Conservation (phyloP, 148 eudicot species). For the Rhododendron vialii region DNA sequence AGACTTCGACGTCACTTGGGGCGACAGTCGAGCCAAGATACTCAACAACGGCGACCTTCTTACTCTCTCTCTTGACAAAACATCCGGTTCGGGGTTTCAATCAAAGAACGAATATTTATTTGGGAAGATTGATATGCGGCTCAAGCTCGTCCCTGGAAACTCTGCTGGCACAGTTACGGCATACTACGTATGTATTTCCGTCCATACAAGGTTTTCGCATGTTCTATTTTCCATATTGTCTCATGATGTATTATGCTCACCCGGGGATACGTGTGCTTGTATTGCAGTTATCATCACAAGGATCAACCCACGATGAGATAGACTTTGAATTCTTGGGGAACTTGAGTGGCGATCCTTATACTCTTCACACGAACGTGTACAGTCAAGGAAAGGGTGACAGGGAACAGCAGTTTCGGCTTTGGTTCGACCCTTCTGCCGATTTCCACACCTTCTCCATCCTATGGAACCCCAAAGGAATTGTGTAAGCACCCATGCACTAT, state of each 20-base stretch:
- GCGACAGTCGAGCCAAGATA: neutral
- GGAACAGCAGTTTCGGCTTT: constrained; percentile 1
- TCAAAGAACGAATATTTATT: neutral
- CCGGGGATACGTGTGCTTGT: neutral
- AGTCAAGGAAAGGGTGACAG: constrained; percentile 1
- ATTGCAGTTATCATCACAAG: neutral
- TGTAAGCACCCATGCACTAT: neutral
- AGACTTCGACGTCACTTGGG: neutral
- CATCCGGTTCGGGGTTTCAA: neutral
- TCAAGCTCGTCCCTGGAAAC: neutral
- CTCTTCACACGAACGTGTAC: constrained; percentile 1
- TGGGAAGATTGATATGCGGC: neutral
- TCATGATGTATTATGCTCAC: neutral
- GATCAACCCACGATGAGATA: neutral
- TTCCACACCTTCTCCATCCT: neutral
- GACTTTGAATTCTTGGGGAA: neutral
- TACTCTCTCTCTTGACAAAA: neutral
- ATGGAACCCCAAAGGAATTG: neutral
- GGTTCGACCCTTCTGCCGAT: neutral
- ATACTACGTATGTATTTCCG: neutral
- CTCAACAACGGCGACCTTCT: neutral
- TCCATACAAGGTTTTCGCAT: neutral
- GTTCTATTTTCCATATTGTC: neutral
- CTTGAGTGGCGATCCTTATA: neutral
- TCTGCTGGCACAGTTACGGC: neutral